Conservation (phyloP, 768 basidiomycete genomes). For the Crucibulum laeve region DNA sequence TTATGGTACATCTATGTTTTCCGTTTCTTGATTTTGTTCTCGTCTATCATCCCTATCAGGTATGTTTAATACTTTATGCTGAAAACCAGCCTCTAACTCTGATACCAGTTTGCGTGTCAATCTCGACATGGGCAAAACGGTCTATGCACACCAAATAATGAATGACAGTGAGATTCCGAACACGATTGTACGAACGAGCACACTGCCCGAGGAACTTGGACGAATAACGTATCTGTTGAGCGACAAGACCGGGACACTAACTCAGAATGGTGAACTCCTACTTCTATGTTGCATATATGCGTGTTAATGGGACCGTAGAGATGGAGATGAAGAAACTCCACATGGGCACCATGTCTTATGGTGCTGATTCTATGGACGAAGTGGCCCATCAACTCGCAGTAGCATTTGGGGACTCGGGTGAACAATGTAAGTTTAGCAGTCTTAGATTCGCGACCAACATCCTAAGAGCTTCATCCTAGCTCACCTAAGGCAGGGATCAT, state of each 20-base stretch:
- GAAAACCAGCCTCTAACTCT: conserved; percentile 1
- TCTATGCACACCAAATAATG: conserved; percentile 96
- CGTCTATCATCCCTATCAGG: conserved; percentile 99
- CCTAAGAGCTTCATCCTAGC: conserved; percentile 13
- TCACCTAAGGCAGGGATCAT: conserved; percentile 49
- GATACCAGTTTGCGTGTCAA: conserved; percentile 87
- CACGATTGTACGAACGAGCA: conserved; percentile 96
- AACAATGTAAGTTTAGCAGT: conserved; percentile 38
- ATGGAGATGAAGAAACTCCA: conserved; percentile 99
- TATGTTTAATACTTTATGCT: conserved; percentile 29
- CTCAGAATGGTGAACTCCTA: conserved; percentile 80
- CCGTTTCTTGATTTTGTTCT: conserved; percentile 95
- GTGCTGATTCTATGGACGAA: conserved; percentile 98
- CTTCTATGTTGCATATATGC: neutral
- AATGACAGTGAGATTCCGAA: conserved; percentile 88
- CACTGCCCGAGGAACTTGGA: conserved; percentile 93
- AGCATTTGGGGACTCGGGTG: conserved; percentile 68
- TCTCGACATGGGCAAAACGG: conserved; percentile 98
- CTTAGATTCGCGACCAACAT: neutral
- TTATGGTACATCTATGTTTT: conserved; percentile 96
- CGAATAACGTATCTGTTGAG: conserved; percentile 93
- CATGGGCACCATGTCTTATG: conserved; percentile 98
- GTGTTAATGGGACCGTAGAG: conserved; percentile 41
- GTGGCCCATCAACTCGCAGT: conserved; percentile 87
- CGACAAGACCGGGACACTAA: conserved; percentile 97